These are phyloP conservation scores for Kazachstania martiniae DNA, from an alignment of 805 yeast genomes.

Conservation along the genomic window DNA sequence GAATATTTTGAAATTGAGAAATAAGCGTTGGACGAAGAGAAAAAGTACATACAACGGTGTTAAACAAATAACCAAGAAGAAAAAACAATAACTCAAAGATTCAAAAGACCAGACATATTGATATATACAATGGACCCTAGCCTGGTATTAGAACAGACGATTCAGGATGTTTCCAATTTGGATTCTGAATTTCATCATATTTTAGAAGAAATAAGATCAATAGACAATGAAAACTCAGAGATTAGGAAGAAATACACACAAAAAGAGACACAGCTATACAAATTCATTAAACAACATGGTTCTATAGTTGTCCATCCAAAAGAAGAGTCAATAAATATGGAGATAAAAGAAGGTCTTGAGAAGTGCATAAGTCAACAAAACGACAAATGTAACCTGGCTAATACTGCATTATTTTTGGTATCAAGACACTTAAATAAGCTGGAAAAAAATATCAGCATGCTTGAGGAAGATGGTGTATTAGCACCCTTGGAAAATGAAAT, in stretches of 20 bases:
- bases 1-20: too few relatives aligned
- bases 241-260: conserved; percentile 53
- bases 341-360: conserved; percentile 58
- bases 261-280: conserved; percentile 72
- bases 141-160: conserved; percentile 62
- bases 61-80: too few relatives aligned
- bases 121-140: conserved; percentile 68
- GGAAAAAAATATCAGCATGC: conserved; percentile 62
- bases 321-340: conserved; percentile 54
- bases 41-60: too few relatives aligned
- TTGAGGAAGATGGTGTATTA: conserved; percentile 73
- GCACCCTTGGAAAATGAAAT: conserved; percentile 40
- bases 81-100: too few relatives aligned
- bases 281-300: conserved; percentile 73
- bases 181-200: conserved; percentile 80
- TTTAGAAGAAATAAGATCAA: conserved; percentile 62
- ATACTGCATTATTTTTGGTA: conserved; percentile 70
- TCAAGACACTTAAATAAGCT: conserved; percentile 63
- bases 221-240: conserved; percentile 59
- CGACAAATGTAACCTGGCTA: conserved; percentile 69
- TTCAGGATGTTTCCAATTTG: conserved; percentile 65
- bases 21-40: too few relatives aligned
- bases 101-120: not conserved
- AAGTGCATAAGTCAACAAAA: conserved; percentile 53
- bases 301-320: conserved; percentile 72